Evolutionary conservation across 441 rosid species (phyloP).

Genomic region (Capsella rubella): DNA sequence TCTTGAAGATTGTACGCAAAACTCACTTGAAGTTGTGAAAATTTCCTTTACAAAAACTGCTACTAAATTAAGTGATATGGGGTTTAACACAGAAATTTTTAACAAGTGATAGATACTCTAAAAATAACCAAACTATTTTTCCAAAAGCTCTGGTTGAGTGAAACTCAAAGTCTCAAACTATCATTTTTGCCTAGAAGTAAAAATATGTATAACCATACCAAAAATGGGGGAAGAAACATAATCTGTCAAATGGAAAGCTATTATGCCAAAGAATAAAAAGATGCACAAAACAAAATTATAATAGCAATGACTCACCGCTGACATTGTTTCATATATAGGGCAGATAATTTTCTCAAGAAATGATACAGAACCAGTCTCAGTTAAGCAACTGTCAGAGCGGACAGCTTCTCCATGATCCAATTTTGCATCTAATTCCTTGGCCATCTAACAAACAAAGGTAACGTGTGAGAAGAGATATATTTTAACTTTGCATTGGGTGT

Average conservation of each 20-base stretch:
- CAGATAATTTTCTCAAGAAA: constrained; percentile 79
- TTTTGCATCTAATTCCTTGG: constrained; percentile 92
- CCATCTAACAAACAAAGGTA: constrained; percentile 73
- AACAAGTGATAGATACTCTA: constrained; percentile 17
- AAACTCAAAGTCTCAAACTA: constrained; percentile 14
- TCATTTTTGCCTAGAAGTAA: background rate
- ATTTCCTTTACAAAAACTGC: constrained; percentile 7
- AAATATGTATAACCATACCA: constrained; percentile 14
- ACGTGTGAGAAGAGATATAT: constrained; percentile 25
- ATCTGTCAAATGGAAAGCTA: constrained; percentile 30
- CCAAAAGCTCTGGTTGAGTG: constrained; percentile 29
- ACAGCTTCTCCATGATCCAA: constrained; percentile 92
- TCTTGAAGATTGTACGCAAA: constrained; percentile 8
- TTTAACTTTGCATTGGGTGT: constrained; percentile 9
- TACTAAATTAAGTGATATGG: constrained; percentile 9
- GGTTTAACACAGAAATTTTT: constrained; percentile 6
- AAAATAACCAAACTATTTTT: background rate
- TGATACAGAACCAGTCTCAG: constrained; percentile 73
- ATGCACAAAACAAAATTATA: constrained; percentile 24
- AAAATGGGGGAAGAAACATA: constrained; percentile 7
- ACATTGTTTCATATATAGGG: constrained; percentile 76
- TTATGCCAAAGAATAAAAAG: constrained; percentile 13
- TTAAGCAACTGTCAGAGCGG: constrained; percentile 69
- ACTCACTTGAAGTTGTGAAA: constrained; percentile 5
- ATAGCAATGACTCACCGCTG: constrained; percentile 56